Conservation (phyloP, 2,329 filamentous ascomycete species). For the Penicillium sp. region DNA sequence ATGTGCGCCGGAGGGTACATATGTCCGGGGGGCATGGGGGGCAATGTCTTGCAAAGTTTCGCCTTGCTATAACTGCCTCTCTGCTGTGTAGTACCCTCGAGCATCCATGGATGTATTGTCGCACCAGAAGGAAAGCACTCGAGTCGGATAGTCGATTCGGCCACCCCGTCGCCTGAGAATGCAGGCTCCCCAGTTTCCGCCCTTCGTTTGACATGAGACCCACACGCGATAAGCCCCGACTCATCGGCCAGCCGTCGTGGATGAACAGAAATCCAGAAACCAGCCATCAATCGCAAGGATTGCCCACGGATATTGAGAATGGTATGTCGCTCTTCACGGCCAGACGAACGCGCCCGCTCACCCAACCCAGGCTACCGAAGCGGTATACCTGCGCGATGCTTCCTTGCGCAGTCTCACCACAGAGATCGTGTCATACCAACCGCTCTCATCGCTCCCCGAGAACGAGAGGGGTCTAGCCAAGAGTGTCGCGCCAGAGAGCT, state of each 20-base stretch:
- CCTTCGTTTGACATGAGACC: slow-evolving; percentile 8
- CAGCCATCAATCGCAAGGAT: not conserved
- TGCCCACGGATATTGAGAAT: slow-evolving; percentile 1
- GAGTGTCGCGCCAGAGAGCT: slow-evolving; percentile 12
- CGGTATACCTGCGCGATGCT: slow-evolving; percentile 28
- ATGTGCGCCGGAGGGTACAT: too few species aligned
- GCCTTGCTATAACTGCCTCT: too few species aligned
- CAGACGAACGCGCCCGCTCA: slow-evolving; percentile 3
- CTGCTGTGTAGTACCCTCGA: too few species aligned
- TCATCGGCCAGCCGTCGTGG: not conserved
- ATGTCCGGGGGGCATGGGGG: too few species aligned
- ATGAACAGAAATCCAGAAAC: not conserved
- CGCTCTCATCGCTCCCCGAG: slow-evolving; percentile 21
- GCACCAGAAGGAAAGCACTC: too few species aligned
- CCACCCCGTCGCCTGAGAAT: slow-evolving; percentile 4
- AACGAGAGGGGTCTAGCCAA: slow-evolving; percentile 23
- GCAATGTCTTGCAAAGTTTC: too few species aligned
- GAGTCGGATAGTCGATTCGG: too few species aligned
- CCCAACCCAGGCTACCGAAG: too few species aligned
- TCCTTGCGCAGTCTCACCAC: slow-evolving; percentile 21
- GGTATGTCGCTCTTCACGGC: slow-evolving; percentile 2
- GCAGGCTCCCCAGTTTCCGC: not conserved
- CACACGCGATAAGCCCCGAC: not conserved
- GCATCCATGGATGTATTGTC: too few species aligned
- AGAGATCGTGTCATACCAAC: slow-evolving; percentile 21